These are phyloP conservation scores for Leptodermis oblonga DNA, from an alignment of 257 asterid species.

Conservation along the genomic window DNA sequence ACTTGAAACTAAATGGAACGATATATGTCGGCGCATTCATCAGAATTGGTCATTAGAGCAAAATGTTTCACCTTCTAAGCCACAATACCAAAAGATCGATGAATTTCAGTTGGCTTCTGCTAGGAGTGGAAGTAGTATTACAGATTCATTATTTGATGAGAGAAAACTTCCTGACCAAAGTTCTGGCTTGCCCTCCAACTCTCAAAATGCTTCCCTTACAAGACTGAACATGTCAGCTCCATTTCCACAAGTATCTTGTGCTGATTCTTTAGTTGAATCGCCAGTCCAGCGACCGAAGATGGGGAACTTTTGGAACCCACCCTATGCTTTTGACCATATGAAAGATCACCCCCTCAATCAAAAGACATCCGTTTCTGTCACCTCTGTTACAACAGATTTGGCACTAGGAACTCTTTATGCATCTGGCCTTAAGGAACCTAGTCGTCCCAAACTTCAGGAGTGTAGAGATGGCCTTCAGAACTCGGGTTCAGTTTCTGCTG, in stretches of 20 bases:
- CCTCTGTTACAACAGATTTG: slow-evolving; percentile 69
- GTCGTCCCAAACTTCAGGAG: slow-evolving; percentile 31
- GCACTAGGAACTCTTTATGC: slow-evolving; percentile 61
- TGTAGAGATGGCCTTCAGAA: slow-evolving; percentile 20
- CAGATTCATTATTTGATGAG: slow-evolving; percentile 26
- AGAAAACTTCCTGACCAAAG: slow-evolving; percentile 28
- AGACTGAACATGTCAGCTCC: slow-evolving; percentile 24
- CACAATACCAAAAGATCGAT: slow-evolving; percentile 29
- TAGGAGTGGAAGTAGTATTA: slow-evolving; percentile 25
- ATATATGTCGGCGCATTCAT: slow-evolving; percentile 80
- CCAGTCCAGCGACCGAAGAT: slow-evolving; percentile 24
- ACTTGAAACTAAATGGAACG: slow-evolving; percentile 74
- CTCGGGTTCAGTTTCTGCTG: slow-evolving; percentile 36
- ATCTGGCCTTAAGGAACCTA: slow-evolving; percentile 30
- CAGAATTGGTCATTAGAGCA: slow-evolving; percentile 31
- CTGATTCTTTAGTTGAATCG: slow-evolving; percentile 30
- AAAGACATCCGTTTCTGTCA: slow-evolving; percentile 25
- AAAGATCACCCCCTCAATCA: slow-evolving; percentile 24
- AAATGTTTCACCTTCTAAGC: slow-evolving; percentile 30
- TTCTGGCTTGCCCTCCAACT: slow-evolving; percentile 28
- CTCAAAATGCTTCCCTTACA: slow-evolving; percentile 25
- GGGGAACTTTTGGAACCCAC: slow-evolving; percentile 24
- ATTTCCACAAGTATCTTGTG: slow-evolving; percentile 18
- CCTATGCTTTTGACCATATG: slow-evolving; percentile 19
- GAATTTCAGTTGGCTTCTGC: slow-evolving; percentile 24